phyloP scores from a whole-genome alignment of 2,329 filamentous ascomycete species.

The Curvularia sp. region DNA sequence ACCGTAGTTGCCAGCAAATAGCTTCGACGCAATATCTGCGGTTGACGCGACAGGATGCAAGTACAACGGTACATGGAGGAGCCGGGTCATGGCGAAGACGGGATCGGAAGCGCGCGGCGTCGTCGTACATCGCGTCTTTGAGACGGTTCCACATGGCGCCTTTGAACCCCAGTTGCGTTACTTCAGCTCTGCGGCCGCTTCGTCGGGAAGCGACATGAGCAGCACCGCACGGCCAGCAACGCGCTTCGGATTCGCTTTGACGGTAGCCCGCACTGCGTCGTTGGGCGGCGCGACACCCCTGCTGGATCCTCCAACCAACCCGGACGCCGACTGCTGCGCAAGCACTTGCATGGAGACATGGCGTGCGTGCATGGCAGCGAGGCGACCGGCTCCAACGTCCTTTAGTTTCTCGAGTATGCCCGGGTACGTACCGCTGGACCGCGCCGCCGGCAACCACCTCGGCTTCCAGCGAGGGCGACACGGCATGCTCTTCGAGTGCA shows the following conservation, averaged over 20 bases:
- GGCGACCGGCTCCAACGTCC: slow-evolving; percentile 14
- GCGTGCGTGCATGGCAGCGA: slow-evolving; percentile 19
- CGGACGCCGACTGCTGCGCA: slow-evolving; percentile 12
- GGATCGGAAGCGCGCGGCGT: neutral
- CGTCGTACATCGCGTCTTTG: neutral
- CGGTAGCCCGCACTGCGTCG: neutral
- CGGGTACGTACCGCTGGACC: neutral
- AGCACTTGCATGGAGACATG: slow-evolving; percentile 18
- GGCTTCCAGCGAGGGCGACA: slow-evolving; percentile 19
- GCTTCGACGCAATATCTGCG: neutral
- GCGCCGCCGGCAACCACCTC: slow-evolving; percentile 12
- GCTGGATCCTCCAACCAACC: slow-evolving; percentile 1
- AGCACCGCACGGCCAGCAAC: neutral
- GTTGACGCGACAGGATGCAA: neutral
- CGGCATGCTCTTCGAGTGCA: slow-evolving; percentile 18
- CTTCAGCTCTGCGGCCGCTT: neutral
- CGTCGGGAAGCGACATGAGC: neutral
- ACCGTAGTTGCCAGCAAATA: neutral
- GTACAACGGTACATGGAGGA: neutral
- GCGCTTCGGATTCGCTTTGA: neutral
- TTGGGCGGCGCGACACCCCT: slow-evolving; percentile 10
- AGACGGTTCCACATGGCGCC: slow-evolving; percentile 4
- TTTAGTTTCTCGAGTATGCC: slow-evolving; percentile 16
- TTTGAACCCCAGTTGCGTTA: neutral
- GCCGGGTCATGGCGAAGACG: neutral